A percentile compares a stretch with the other conserved stretches of the same genome.
Evolutionary conservation across 2,329 filamentous ascomycete genomes (phyloP).

Genomic region (Chrysosporium keratinophilum): DNA sequence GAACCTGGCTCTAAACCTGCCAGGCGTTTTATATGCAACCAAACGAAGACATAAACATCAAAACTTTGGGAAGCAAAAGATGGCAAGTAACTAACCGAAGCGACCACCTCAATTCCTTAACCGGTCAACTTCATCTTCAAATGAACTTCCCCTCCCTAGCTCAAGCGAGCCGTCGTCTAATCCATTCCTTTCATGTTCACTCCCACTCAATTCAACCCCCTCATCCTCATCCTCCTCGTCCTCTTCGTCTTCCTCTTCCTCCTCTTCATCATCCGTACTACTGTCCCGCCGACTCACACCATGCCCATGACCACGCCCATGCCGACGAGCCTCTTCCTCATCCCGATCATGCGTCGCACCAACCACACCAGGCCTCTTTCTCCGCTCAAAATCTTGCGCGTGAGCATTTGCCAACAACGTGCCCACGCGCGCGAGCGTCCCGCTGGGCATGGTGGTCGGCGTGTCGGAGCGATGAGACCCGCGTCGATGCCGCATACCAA

Average conservation of each 20-base stretch:
- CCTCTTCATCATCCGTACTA: conserved; percentile 31
- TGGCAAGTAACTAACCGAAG: background rate
- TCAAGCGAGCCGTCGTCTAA: background rate
- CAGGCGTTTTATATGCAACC: too few relatives aligned
- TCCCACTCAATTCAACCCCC: conserved; percentile 1
- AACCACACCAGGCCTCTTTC: conserved; percentile 44
- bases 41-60: too few relatives aligned
- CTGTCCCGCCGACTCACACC: conserved; percentile 27
- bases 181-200: background rate
- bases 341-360: conserved; percentile 20
- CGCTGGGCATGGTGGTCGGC: conserved; percentile 13
- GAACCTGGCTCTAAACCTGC: too few relatives aligned
- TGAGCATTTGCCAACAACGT: conserved; percentile 74
- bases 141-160: background rate
- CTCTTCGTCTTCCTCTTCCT: conserved; percentile 20
- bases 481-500: conserved; percentile 15
- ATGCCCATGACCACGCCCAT: conserved; percentile 24
- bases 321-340: conserved; percentile 23
- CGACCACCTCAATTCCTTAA: background rate
- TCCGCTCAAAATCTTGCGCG: conserved; percentile 83
- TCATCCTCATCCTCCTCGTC: conserved; percentile 11
- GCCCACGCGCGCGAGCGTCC: conserved; percentile 45
- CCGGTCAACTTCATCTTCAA: background rate
- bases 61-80: background rate
- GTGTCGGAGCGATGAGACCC: conserved; percentile 21